A percentile compares a stretch with the other conserved stretches of the same genome.
phyloP scores from a whole-genome alignment of 2,329 filamentous ascomycete species.

The Lasiodiplodia hormozganensis region DNA sequence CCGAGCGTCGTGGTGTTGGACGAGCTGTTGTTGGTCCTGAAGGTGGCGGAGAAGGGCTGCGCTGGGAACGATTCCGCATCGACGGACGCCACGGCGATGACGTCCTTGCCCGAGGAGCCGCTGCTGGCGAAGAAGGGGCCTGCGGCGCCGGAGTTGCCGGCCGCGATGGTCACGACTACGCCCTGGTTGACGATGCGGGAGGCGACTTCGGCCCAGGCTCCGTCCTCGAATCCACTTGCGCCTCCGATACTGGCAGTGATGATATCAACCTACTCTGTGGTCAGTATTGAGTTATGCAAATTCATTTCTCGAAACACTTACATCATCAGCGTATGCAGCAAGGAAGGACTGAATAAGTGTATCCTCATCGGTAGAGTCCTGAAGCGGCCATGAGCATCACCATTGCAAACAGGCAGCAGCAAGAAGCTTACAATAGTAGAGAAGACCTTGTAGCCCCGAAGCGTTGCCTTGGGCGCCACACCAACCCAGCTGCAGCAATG shows the following conservation, averaged over 20 bases:
- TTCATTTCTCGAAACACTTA: conserved; percentile 60
- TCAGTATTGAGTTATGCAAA: conserved; percentile 51
- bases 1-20: conserved; percentile 33
- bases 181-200: conserved; percentile 55
- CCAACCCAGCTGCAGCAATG: conserved; percentile 49
- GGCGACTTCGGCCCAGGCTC: conserved; percentile 50
- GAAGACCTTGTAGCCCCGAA: conserved; percentile 60
- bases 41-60: conserved; percentile 44
- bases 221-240: conserved; percentile 43
- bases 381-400: background rate
- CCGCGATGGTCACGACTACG: conserved; percentile 59
- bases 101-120: conserved; percentile 52
- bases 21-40: conserved; percentile 38
- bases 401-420: conserved; percentile 67
- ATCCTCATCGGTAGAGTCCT: conserved; percentile 11
- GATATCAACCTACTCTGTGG: conserved; percentile 58
- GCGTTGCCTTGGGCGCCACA: conserved; percentile 16
- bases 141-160: conserved; percentile 58
- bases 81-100: conserved; percentile 56
- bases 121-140: conserved; percentile 57
- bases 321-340: conserved; percentile 51
- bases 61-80: conserved; percentile 45
- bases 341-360: conserved; percentile 49
- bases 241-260: conserved; percentile 48
- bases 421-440: conserved; percentile 61